Evolutionary conservation across 192 early-diverging fungal genomes (phyloP), one percentile per base, ranked within the genome.

Genomic region (Backusella liffmaniae): DNA sequence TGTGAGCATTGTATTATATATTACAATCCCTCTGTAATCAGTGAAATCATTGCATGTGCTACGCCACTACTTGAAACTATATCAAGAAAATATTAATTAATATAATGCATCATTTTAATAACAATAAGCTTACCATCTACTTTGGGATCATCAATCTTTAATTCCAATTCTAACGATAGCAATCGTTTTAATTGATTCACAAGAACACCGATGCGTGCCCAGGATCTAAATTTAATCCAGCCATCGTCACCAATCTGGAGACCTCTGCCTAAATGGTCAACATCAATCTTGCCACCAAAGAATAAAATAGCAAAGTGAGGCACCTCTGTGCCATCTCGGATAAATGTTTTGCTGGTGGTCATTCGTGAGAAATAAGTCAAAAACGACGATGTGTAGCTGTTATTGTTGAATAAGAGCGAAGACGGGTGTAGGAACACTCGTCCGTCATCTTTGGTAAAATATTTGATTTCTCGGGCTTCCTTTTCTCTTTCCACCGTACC

Each of bases 381-480:
- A 44, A 95, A 91, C 3, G 91, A 87, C 1, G 88, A 82, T 32
- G 84, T 81, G 75, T 88, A 95, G 67, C 87, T 83, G 39, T 87
- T 85, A 42, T 75, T 84, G 13, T 79, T 78, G 77, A 94, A 94
- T 65, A 93, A 67, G 32, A 88, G 85, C 18, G 94, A 96, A n/a
- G 91, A 86, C 15, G 96, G 96, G 70, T 97, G 96, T 10, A 97
- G 66, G 74, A 95, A 96, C 7, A 95, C 91, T 5, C 94, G 88
- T 73, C 79, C 90, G 51, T 88, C 83, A 29, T 90, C 87, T 70
- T 86, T 87, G 0, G 86, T 87, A 75, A 88, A 95, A 71, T 93
- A 94, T 5, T 87, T 83, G 74, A 97, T 88, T 77, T 95, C 89
- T 36, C 86, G 81, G 0, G 94, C 91, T 76, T 94, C 91, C 42